These are phyloP conservation scores for Dendrocalamus sinicus DNA, from an alignment of 176 grass and related monocot genomes.

Conservation along the genomic window DNA sequence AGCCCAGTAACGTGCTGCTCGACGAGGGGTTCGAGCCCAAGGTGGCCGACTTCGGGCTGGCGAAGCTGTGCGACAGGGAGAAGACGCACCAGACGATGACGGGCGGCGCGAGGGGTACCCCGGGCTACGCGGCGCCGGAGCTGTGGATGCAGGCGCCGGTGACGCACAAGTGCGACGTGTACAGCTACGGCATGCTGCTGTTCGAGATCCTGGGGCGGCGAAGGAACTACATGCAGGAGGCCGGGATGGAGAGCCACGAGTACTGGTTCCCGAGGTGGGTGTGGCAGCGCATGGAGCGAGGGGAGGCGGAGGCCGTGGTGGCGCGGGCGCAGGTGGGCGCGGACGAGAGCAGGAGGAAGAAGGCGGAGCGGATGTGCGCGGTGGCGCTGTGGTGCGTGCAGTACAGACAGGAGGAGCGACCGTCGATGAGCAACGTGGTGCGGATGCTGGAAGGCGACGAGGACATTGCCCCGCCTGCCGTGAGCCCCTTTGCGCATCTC, in stretches of 20 bases:
- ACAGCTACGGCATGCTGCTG: conserved; percentile 74
- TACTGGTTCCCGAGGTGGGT: conserved; percentile 68
- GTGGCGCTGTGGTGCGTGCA: conserved; percentile 83
- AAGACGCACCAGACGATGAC: conserved; percentile 65
- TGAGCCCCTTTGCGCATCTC: conserved; percentile 46
- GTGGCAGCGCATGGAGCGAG: conserved; percentile 57
- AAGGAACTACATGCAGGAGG: conserved; percentile 48
- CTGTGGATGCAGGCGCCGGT: conserved; percentile 67
- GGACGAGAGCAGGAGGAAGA: conserved; percentile 38
- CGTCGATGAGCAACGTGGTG: conserved; percentile 66
- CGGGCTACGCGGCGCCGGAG: conserved; percentile 74
- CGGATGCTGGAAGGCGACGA: conserved; percentile 75
- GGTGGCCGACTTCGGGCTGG: conserved; percentile 74
- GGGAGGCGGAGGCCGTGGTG: conserved; percentile 37
- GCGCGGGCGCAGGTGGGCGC: background rate
- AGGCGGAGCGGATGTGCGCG: conserved; percentile 60
- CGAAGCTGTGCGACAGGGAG: conserved; percentile 63
- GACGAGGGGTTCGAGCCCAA: conserved; percentile 49
- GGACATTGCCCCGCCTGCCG: conserved; percentile 13
- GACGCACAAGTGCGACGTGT: conserved; percentile 78
- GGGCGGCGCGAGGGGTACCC: conserved; percentile 52
- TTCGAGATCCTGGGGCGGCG: conserved; percentile 73
- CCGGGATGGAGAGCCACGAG: conserved; percentile 55
- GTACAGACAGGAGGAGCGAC: conserved; percentile 60
- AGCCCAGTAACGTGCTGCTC: conserved; percentile 71